These are phyloP conservation scores for Vaccinium myrtillus DNA, from an alignment of 148 eudicot species.

Conservation along the genomic window DNA sequence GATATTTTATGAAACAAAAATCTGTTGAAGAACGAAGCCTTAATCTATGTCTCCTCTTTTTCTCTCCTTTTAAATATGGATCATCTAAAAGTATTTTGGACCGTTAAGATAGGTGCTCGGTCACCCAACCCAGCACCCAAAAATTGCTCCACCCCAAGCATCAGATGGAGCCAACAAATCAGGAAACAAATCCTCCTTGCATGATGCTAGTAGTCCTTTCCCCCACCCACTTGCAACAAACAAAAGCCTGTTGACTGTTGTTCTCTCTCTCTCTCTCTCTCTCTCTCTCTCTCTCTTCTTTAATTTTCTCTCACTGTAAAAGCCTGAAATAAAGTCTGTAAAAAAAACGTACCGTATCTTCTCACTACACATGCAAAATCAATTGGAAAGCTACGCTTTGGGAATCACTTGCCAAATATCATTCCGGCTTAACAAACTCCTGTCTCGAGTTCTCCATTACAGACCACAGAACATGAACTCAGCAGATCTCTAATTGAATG, in stretches of 20 bases:
- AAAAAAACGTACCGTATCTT: background rate
- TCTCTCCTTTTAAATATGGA: no score
- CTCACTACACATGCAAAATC: constrained; percentile 5
- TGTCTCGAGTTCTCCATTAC: background rate
- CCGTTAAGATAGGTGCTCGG: no score
- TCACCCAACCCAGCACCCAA: no score
- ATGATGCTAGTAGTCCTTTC: background rate
- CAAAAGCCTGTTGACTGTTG: background rate
- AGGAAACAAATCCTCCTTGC: background rate
- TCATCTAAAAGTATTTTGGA: no score
- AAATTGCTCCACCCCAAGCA: background rate
- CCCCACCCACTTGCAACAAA: background rate
- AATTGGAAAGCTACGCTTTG: background rate
- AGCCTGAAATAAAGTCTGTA: background rate
- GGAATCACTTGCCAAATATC: background rate
- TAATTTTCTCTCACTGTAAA: background rate
- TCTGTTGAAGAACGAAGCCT: no score
- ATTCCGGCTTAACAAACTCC: background rate
- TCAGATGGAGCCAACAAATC: background rate
- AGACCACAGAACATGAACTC: background rate
- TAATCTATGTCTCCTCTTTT: no score
- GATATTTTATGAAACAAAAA: no score
- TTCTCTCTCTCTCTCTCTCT: background rate
- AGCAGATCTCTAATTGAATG: background rate
- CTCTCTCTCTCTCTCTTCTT: background rate